Evolutionary conservation across 192 early-diverging fungal species (phyloP).

Genomic region (Geranomyces variabilis): DNA sequence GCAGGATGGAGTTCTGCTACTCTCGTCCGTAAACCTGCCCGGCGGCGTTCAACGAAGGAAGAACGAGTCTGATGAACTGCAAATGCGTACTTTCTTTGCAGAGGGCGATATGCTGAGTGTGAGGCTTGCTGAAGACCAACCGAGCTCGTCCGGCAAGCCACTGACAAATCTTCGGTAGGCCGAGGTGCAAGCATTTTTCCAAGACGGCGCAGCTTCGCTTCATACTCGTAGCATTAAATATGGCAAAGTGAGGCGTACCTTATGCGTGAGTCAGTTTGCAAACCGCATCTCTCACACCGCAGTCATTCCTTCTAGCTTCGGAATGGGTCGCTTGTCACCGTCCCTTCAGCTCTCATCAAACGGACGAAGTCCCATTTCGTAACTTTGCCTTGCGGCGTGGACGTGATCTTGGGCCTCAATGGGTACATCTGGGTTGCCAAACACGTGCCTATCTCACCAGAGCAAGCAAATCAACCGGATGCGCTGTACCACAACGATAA

Average conservation of each 20-base stretch:
- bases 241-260: constrained; percentile 71
- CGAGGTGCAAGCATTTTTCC: constrained; percentile 83
- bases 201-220: constrained; percentile 83
- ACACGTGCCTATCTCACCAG: constrained; percentile 53
- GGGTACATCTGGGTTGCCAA: constrained; percentile 97
- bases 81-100: constrained; percentile 92
- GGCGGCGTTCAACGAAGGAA: constrained; percentile 95
- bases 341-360: constrained; percentile 87
- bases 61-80: constrained; percentile 93
- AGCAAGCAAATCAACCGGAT: constrained; percentile 63
- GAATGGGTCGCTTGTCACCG: constrained; percentile 78
- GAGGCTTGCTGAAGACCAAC: no score
- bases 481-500: constrained; percentile 87
- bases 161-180: constrained; percentile 44
- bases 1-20: constrained; percentile 82
- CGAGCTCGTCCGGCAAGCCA: no score
- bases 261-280: constrained; percentile 14
- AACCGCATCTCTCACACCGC: background rate
- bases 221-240: constrained; percentile 91
- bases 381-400: constrained; percentile 85
- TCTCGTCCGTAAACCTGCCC: constrained; percentile 92
- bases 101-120: constrained; percentile 94
- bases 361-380: constrained; percentile 96
- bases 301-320: constrained; percentile 56
- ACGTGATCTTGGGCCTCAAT: constrained; percentile 93